Conservation (phyloP, 768 basidiomycete species). For the Lactarius psammicola region DNA sequence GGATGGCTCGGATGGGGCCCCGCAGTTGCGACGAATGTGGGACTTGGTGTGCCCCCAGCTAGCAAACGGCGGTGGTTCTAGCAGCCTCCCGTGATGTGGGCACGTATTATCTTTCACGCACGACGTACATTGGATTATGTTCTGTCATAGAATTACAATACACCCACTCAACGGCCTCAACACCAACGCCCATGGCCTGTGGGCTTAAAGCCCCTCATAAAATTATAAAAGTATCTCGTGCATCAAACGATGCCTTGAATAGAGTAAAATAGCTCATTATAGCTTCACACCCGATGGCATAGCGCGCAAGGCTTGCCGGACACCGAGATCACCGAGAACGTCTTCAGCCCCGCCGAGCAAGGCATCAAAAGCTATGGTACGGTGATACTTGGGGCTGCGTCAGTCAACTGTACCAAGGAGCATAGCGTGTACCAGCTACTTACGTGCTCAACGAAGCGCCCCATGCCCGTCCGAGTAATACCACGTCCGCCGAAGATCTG, state of each 20-base stretch:
- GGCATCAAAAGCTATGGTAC: slow-evolving; percentile 43
- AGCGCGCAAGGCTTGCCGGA: slow-evolving; percentile 65
- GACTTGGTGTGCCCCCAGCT: slow-evolving; percentile 14
- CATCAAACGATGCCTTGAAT: not conserved
- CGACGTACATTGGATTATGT: slow-evolving; percentile 15
- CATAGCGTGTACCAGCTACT: slow-evolving; percentile 30
- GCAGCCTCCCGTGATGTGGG: not conserved
- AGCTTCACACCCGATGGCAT: slow-evolving; percentile 47
- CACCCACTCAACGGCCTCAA: not conserved
- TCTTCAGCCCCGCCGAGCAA: slow-evolving; percentile 58
- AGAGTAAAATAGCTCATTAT: not conserved
- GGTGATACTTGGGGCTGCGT: slow-evolving; percentile 38
- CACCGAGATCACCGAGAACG: slow-evolving; percentile 74
- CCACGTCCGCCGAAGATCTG: slow-evolving; percentile 87
- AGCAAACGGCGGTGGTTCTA: not conserved
- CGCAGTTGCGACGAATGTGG: slow-evolving; percentile 32
- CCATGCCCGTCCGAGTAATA: slow-evolving; percentile 81
- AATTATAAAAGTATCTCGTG: slow-evolving; percentile 9
- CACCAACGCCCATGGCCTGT: not conserved
- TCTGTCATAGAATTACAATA: slow-evolving; percentile 20
- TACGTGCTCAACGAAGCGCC: slow-evolving; percentile 69
- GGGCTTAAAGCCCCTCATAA: not conserved
- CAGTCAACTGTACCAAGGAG: not conserved
- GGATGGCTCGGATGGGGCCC: slow-evolving; percentile 48
- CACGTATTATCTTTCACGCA: not conserved